Conservation (phyloP, 2,329 filamentous ascomycete genomes). For the Penicillium sp. region DNA sequence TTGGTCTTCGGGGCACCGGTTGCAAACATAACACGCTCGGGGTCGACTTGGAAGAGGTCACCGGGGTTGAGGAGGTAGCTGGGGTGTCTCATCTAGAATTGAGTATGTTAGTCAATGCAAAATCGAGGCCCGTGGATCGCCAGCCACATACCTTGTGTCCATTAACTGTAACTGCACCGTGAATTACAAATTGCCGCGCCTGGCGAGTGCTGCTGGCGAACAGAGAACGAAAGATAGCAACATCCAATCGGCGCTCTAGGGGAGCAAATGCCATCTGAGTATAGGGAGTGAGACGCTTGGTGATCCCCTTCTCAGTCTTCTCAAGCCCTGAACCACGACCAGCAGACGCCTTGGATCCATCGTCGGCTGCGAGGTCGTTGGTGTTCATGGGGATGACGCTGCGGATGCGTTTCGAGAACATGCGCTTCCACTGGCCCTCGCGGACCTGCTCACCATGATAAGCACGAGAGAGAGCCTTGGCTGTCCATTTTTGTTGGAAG, state of each 20-base stretch:
- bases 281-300: slow-evolving; percentile 66
- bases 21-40: slow-evolving; percentile 81
- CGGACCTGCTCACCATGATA: slow-evolving; percentile 96
- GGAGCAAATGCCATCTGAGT: slow-evolving; percentile 96
- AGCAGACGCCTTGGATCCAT: slow-evolving; percentile 78
- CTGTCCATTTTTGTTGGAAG: slow-evolving; percentile 97
- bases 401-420: slow-evolving; percentile 79
- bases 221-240: slow-evolving; percentile 88
- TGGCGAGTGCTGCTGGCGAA: slow-evolving; percentile 93
- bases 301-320: slow-evolving; percentile 17
- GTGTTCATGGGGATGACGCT: slow-evolving; percentile 85
- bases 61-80: slow-evolving; percentile 94
- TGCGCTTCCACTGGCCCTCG: slow-evolving; percentile 89
- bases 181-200: slow-evolving; percentile 89
- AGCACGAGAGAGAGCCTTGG: slow-evolving; percentile 76
- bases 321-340: slow-evolving; percentile 76
- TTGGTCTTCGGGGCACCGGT: slow-evolving; percentile 70
- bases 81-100: slow-evolving; percentile 76
- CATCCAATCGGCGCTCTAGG: slow-evolving; percentile 84
- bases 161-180: slow-evolving; percentile 93
- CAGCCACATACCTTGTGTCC: slow-evolving; percentile 72
- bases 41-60: slow-evolving; percentile 95
- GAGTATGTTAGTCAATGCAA: neutral
- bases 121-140: neutral
- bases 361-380: slow-evolving; percentile 70